These are phyloP conservation scores for Bretschneidera sinensis DNA, from an alignment of 345 rosid genomes.

Conservation along the genomic window DNA sequence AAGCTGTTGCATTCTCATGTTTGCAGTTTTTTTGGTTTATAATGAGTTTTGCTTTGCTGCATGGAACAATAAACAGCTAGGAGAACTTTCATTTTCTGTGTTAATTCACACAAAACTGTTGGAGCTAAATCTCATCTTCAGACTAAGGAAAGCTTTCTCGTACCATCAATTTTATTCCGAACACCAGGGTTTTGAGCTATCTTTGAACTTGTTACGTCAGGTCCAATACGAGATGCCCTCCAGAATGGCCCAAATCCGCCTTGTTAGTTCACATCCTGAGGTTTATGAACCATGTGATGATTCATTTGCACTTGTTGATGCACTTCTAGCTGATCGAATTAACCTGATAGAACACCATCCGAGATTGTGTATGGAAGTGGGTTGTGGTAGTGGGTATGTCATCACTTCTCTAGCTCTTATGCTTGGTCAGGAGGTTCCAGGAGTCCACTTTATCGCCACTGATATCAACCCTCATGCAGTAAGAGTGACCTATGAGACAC, in stretches of 20 bases:
- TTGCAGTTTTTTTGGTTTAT: no score
- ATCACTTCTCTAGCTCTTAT: constrained; percentile 78
- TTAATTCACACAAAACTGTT: no score
- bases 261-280: constrained; percentile 75
- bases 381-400: constrained; percentile 86
- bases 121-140: no score
- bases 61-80: no score
- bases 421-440: constrained; percentile 37
- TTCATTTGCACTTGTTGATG: constrained; percentile 87
- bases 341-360: constrained; percentile 61
- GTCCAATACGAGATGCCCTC: constrained; percentile 29
- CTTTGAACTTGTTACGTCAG: no score
- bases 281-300: constrained; percentile 95
- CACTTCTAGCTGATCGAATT: constrained; percentile 60
- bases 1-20: no score
- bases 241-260: constrained; percentile 63
- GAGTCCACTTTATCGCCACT: constrained; percentile 53
- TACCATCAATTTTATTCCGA: no score
- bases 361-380: constrained; percentile 64
- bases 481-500: constrained; percentile 50
- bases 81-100: no score
- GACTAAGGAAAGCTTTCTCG: no score
- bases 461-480: constrained; percentile 65
- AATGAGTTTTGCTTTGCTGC: no score
- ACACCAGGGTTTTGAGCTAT: no score